Evolutionary conservation across 2,329 filamentous ascomycete genomes (phyloP), one percentile per base, ranked within the genome.

Genomic region (Epichloe sp.): DNA sequence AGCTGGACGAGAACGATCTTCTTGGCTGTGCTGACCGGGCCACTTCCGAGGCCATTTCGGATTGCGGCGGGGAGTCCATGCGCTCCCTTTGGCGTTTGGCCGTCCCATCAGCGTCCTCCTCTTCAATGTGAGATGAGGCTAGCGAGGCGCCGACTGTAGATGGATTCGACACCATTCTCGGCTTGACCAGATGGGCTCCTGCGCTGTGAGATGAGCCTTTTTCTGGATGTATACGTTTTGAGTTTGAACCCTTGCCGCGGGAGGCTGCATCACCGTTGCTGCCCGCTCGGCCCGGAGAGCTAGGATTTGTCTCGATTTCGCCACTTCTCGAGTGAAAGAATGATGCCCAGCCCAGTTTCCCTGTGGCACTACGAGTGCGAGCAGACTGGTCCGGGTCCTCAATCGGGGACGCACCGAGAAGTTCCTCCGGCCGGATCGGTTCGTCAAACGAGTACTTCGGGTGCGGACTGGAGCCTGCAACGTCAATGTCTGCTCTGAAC

Each of bases 1-100:
- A 78, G 50, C 80, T 77, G 71, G 79, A 75, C 15, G 80, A 82
- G 26, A 78, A 67, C 15, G 80, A 81, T 53, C 76, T 72, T 50
- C 70, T 71, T 12, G 75, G 66, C 48, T 64, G 68, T 57, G 71
- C 74, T 7, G 71, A 67, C 2, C 71, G 69, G 2, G 70, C 71
- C 17, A 26, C 40, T n/a, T 47, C 41, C 31, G 64, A 41, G 15
- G 12, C 36, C 7, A 44, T 64, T 38, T 72, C 68, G 2, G 63
- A 34, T 11, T 17, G 42, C 14, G 21, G 19, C 7, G 36, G 60
- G 2, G 66, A 58, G 53, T 60, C 51, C 34, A 46, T 42, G 34
- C 54, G 53, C 11, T 55, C 48, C 36, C 58, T 48, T 15, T 47
- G 26, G 12, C 52, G 50, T 34, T 57, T 47, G n/a, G 49, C 45